A percentile compares a stretch with the other conserved stretches of the same genome.
Evolutionary conservation across 805 yeast species (phyloP).

Genomic region (Cyberlindnera subsufficiens): DNA sequence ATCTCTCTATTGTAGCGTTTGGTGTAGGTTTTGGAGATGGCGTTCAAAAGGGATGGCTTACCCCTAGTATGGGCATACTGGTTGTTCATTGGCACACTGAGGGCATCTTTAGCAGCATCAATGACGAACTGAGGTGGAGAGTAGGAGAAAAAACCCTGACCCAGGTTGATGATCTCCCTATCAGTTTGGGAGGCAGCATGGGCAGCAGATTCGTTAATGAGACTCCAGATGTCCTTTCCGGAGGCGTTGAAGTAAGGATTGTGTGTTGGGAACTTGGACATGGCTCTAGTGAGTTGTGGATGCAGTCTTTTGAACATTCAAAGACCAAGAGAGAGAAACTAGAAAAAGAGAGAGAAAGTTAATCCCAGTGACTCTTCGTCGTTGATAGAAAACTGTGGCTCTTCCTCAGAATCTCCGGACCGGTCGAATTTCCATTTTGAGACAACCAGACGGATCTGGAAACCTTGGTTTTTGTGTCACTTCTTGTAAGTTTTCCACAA

Average conservation of each 20-base stretch:
- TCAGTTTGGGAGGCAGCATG: constrained; percentile 59
- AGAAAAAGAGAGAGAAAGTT: too few species aligned
- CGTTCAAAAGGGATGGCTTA: constrained; percentile 65
- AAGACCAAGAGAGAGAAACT: too few species aligned
- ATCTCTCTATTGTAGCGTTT: constrained; percentile 56
- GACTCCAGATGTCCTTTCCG: constrained; percentile 89
- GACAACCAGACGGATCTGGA: too few species aligned
- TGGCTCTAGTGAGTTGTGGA: constrained; percentile 3
- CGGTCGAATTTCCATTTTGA: too few species aligned
- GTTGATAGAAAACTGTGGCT: too few species aligned
- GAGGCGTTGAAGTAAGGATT: constrained; percentile 67
- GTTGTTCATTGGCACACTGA: constrained; percentile 68
- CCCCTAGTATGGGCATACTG: constrained; percentile 94
- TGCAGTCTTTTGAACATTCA: too few species aligned
- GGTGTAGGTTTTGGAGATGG: constrained; percentile 67
- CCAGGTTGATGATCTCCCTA: constrained; percentile 80
- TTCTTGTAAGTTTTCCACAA: too few species aligned
- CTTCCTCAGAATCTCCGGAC: too few species aligned
- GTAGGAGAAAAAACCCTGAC: constrained; percentile 96
- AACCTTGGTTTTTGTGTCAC: too few species aligned
- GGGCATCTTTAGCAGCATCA: constrained; percentile 71
- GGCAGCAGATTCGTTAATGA: constrained; percentile 94
- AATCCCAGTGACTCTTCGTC: too few species aligned
- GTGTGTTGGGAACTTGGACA: constrained; percentile 35
- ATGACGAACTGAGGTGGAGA: constrained; percentile 93